Evolutionary conservation across 306 rosid species (phyloP).

Genomic region (Cotoneaster glaucophyllus): DNA sequence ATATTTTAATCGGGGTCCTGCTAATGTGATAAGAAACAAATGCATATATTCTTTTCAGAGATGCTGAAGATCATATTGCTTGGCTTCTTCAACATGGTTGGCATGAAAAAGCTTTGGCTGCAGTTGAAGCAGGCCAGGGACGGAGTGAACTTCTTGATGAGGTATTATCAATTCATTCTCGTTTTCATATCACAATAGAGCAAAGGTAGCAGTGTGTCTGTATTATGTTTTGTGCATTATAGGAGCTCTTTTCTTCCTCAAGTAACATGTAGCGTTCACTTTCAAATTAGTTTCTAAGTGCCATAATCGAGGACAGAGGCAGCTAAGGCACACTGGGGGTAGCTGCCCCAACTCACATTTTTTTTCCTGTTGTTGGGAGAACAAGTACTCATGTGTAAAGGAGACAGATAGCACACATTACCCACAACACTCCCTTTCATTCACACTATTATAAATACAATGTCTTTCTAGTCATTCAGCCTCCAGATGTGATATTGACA

Average conservation of each 20-base stretch:
- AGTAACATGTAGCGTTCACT: neutral
- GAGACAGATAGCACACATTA: neutral
- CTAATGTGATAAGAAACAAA: constrained; percentile 3
- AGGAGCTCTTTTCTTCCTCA: neutral
- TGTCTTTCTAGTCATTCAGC: too few species aligned
- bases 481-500: neutral
- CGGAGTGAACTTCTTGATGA: constrained; percentile 92
- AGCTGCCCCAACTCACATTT: neutral
- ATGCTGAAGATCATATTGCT: constrained; percentile 95
- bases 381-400: neutral
- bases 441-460: neutral
- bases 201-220: neutral
- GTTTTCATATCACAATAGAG: neutral
- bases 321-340: neutral
- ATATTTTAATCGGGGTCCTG: neutral
- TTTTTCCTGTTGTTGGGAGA: neutral
- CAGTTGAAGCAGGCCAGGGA: constrained; percentile 95
- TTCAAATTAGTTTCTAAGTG: neutral
- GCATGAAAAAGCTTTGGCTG: constrained; percentile 97
- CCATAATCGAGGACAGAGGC: neutral
- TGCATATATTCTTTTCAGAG: constrained; percentile 50
- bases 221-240: neutral
- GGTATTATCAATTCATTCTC: constrained; percentile 31
- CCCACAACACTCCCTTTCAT: neutral
- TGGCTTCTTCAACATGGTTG: constrained; percentile 98